These are phyloP conservation scores for Helianthus annuus DNA, from an alignment of 129 eudicot species.

Conservation along the genomic window HanXRQr2.0-SUNRISE NC_035446.2:44530947-44531446, in stretches of 20 bases:
- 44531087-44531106: constrained; percentile 74
- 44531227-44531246: constrained; percentile 81
- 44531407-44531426: not conserved
- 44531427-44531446: not conserved
- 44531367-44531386: constrained; percentile 54
- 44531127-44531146: constrained; percentile 47
- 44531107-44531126: constrained; percentile 74
- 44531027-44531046: constrained; percentile 97
- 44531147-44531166: not conserved
- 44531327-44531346: constrained; percentile 93
- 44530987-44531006: constrained; percentile 69
- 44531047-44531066: constrained; percentile 94
- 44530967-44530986: constrained; percentile 79
- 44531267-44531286: constrained; percentile 85
- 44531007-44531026: constrained; percentile 90
- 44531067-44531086: constrained; percentile 74
- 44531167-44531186: not conserved
- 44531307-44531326: constrained; percentile 98
- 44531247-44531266: constrained; percentile 87
- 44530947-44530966: constrained; percentile 97
- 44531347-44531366: constrained; percentile 91
- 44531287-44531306: constrained; percentile 80
- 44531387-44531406: not conserved
- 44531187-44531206: constrained; percentile 10
- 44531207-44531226: constrained; percentile 38